These are phyloP conservation scores for Dalechampia spathulata DNA, from an alignment of 441 rosid genomes.

Conservation along the genomic window DNA sequence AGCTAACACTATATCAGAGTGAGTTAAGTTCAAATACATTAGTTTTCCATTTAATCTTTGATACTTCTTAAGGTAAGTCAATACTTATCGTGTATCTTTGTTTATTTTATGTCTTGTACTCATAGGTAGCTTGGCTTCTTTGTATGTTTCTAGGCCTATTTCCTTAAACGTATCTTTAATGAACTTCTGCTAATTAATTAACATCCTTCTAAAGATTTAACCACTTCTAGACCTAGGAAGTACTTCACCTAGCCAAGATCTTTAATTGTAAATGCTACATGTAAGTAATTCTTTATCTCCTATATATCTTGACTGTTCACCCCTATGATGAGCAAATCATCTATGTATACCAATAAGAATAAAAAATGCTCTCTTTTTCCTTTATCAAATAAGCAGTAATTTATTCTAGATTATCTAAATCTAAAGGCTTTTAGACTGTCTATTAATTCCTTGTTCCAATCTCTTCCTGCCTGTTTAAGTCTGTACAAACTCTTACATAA, in stretches of 20 bases:
- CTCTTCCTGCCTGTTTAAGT: background rate
- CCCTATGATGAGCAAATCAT: background rate
- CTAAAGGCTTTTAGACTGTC: background rate
- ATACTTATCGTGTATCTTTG: no score
- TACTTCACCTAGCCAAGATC: background rate
- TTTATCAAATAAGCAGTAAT: no score
- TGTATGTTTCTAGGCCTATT: no score
- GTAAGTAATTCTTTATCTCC: no score
- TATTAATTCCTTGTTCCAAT: background rate
- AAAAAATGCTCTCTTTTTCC: background rate
- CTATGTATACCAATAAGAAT: background rate
- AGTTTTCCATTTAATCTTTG: no score
- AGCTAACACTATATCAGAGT: no score
- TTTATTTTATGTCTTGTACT: no score
- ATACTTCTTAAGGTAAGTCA: no score
- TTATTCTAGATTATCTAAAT: background rate
- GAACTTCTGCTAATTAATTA: background rate
- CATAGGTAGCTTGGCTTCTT: no score
- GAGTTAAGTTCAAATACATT: no score
- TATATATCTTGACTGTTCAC: no score
- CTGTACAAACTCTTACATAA: background rate
- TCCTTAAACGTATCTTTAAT: no score
- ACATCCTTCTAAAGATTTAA: background rate
- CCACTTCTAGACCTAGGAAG: background rate
- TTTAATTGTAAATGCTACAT: background rate